Evolutionary conservation across 2,329 filamentous ascomycete species (phyloP).

Genomic region (Pseudogymnoascus pannorum): DNA sequence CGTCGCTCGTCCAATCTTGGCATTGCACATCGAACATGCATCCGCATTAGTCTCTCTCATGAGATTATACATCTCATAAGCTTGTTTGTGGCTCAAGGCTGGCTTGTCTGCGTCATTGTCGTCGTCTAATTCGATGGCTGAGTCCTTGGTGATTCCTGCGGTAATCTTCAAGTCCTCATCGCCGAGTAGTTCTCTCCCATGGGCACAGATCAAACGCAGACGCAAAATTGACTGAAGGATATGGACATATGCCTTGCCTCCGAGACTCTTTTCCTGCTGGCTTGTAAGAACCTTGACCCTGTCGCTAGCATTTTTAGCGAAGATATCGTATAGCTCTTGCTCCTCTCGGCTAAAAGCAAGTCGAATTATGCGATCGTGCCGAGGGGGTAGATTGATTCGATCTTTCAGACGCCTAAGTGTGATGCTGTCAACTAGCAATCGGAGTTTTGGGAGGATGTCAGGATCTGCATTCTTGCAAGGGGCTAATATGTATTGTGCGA

Average conservation of each 20-base stretch:
- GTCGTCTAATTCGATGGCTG: slow-evolving; percentile 83
- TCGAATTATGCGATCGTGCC: slow-evolving; percentile 63
- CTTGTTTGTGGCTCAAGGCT: slow-evolving; percentile 59
- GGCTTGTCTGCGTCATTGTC: slow-evolving; percentile 47
- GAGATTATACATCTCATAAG: slow-evolving; percentile 77
- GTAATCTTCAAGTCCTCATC: slow-evolving; percentile 74
- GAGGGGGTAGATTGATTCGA: slow-evolving; percentile 72
- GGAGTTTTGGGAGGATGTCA: slow-evolving; percentile 74
- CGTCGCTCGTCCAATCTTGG: slow-evolving; percentile 53
- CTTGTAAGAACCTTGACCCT: slow-evolving; percentile 69
- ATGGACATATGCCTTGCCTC: slow-evolving; percentile 85
- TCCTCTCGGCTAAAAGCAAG: slow-evolving; percentile 74
- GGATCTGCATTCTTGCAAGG: slow-evolving; percentile 85
- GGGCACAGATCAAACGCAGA: slow-evolving; percentile 82
- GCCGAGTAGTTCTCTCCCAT: slow-evolving; percentile 84
- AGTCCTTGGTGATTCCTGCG: slow-evolving; percentile 73
- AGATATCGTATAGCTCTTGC: slow-evolving; percentile 71
- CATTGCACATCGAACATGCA: slow-evolving; percentile 62
- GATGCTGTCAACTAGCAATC: slow-evolving; percentile 87
- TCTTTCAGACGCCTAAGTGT: slow-evolving; percentile 89
- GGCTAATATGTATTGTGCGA: slow-evolving; percentile 70
- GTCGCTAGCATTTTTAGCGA: slow-evolving; percentile 71
- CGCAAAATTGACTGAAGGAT: slow-evolving; percentile 88
- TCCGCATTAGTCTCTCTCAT: slow-evolving; percentile 78
- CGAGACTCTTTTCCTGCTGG: slow-evolving; percentile 58